Percentiles rank a stretch among this genome's conserved stretches.
Evolutionary conservation across 2,329 filamentous ascomycete species (phyloP).

Genomic region (Colletotrichum costaricense): DNA sequence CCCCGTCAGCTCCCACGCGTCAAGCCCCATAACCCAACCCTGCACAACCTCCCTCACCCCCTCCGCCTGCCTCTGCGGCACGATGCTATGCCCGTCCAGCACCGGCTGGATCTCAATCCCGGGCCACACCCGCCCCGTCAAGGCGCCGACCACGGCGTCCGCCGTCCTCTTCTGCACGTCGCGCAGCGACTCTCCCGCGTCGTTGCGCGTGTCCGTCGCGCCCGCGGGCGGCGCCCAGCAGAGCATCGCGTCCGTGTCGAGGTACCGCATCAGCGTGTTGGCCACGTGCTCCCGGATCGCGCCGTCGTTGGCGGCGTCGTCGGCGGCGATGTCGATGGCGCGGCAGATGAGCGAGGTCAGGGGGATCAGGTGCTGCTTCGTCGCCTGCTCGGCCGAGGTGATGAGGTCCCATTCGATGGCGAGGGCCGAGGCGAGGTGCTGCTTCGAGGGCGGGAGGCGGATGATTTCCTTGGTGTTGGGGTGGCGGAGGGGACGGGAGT

Average conservation of each 20-base stretch:
- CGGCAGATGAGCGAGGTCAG: conserved; percentile 87
- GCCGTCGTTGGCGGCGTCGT: conserved; percentile 65
- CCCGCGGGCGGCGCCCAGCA: conserved; percentile 80
- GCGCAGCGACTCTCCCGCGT: conserved; percentile 70
- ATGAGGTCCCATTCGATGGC: conserved; percentile 95
- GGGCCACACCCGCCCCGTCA: conserved; percentile 83
- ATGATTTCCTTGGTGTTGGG: conserved; percentile 78
- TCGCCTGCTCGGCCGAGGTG: conserved; percentile 82
- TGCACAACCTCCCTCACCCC: conserved; percentile 81
- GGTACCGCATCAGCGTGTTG: conserved; percentile 80
- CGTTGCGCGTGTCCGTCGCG: conserved; percentile 58
- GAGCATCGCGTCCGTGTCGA: conserved; percentile 91
- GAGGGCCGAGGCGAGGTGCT: conserved; percentile 84
- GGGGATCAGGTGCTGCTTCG: conserved; percentile 89
- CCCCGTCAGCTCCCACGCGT: conserved; percentile 85
- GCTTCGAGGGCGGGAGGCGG: conserved; percentile 79
- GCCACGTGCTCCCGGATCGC: conserved; percentile 74
- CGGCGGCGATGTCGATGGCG: conserved; percentile 81
- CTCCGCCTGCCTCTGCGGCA: conserved; percentile 79
- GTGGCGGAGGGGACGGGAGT: conserved; percentile 82
- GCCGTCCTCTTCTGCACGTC: conserved; percentile 78
- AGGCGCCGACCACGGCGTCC: conserved; percentile 75
- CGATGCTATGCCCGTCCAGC: conserved; percentile 81
- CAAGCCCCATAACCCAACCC: conserved; percentile 80
- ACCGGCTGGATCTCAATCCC: conserved; percentile 82